Evolutionary conservation across 768 basidiomycete genomes (phyloP).

Genomic region (Hydnum rufescens): DNA sequence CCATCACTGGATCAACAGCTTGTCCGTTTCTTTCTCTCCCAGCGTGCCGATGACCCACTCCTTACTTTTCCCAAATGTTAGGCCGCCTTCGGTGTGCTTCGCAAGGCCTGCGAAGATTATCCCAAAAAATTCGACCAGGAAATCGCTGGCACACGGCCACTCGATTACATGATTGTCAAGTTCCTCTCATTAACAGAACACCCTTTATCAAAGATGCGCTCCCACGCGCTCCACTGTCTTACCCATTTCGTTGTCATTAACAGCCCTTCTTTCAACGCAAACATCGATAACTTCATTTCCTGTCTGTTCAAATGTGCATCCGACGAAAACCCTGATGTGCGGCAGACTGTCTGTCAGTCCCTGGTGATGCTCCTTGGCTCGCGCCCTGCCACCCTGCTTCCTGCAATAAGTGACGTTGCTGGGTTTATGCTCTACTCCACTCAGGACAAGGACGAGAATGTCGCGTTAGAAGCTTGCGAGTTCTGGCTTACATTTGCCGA

Average conservation of each 20-base stretch:
- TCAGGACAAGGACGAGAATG: slow-evolving; percentile 91
- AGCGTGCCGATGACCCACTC: not conserved
- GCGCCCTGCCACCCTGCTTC: slow-evolving; percentile 89
- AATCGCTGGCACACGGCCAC: slow-evolving; percentile 76
- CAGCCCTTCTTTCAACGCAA: slow-evolving; percentile 69
- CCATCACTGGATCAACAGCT: slow-evolving; percentile 61
- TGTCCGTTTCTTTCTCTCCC: slow-evolving; percentile 30
- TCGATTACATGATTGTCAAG: slow-evolving; percentile 93
- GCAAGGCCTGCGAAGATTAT: slow-evolving; percentile 93
- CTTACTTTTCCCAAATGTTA: slow-evolving; percentile 16
- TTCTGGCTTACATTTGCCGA: slow-evolving; percentile 99
- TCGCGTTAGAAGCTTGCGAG: slow-evolving; percentile 95
- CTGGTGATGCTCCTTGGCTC: slow-evolving; percentile 83
- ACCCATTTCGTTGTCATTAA: slow-evolving; percentile 82
- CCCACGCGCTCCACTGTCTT: slow-evolving; percentile 82
- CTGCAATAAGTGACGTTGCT: slow-evolving; percentile 85
- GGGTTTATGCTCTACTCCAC: slow-evolving; percentile 99
- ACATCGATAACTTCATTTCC: slow-evolving; percentile 86
- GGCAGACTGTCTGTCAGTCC: slow-evolving; percentile 88
- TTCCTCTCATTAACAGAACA: slow-evolving; percentile 82
- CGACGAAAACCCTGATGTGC: slow-evolving; percentile 83
- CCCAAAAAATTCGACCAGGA: slow-evolving; percentile 79
- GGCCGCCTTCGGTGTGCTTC: slow-evolving; percentile 87
- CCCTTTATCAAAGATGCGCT: slow-evolving; percentile 69
- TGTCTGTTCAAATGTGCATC: slow-evolving; percentile 88